Base-by-base conservation (phyloP, 192 early-diverging fungal species). In the Backusella morwellensis region DNA sequence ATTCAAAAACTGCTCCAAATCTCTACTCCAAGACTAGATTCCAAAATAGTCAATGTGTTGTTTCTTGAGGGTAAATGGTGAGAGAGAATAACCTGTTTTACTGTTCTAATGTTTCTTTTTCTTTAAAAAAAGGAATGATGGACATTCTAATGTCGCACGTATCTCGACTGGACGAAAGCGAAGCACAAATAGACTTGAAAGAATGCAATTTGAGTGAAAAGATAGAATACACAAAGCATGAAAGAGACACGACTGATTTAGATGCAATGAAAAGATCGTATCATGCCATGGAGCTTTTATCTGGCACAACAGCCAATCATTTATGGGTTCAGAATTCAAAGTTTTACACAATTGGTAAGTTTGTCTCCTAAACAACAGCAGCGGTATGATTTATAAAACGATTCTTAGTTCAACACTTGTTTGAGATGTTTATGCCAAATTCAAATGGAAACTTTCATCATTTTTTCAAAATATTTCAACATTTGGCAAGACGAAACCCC, bases 221-320 rank as follows among this genome's bases (percentile, higher is more conserved):
- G 35, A 66, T 82, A 32, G 23, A 56, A 11, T 74, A 54, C 26
- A 56, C 73, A 3, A 7, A 40, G 23, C 81, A 67, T 56, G 50
- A 75, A 34, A 73, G 81, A 40, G 81, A 82, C 47, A 36, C 23
- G 12, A 21, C 40, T 14, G 81, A 82, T 41, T 15, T 75, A 36
- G 56, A 78, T 9, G 81, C 81, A 9, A 78, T 68, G 38, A 82
- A 82, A 74, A 38, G 81, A 59, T 82, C 81, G 3, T 82, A 82
- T 66, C 81, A 82, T 72, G 81, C 77, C 29, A 82, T 82, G 81
- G 81, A 82, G 35, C 50, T 82, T 38, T 36, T 82, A 35, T 74
- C 59, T 38, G 77, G 76, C 9, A 72, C 72, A 5, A 69, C 76
- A 50, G 68, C 73, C 41, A 75, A 77, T 72, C 76, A 82, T 56